phyloP scores from a whole-genome alignment of 805 yeast genomes.

The Cyberlindnera petersonii region DNA sequence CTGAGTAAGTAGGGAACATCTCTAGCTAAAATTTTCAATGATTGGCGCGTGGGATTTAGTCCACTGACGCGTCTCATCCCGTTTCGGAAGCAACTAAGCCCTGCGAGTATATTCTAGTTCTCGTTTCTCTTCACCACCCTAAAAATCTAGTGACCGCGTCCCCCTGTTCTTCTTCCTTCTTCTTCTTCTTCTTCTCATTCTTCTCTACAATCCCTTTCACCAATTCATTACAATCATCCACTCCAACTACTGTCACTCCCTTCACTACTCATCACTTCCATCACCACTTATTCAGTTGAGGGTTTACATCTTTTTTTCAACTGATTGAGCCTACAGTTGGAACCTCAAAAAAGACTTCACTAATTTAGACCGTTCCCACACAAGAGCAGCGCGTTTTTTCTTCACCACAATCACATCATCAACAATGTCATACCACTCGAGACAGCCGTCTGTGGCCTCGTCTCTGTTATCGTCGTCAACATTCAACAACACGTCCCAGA shows the following conservation, averaged over 20 bases:
- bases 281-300: background rate
- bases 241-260: conserved; percentile 12
- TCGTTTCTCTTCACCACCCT: too few species aligned
- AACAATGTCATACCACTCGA: conserved; percentile 35
- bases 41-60: background rate
- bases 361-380: too few species aligned
- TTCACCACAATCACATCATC: conserved; percentile 2
- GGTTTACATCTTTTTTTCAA: too few species aligned
- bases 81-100: background rate
- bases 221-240: background rate
- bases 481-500: conserved; percentile 37
- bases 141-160: too few species aligned
- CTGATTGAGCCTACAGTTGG: too few species aligned
- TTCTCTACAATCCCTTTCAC: background rate
- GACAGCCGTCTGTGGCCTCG: conserved; percentile 60
- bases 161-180: background rate
- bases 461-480: conserved; percentile 46
- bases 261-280: background rate
- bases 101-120: too few species aligned
- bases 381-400: too few species aligned
- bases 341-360: too few species aligned
- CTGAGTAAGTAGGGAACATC: too few species aligned
- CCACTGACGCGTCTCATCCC: conserved; percentile 1
- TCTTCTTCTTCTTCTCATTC: background rate
- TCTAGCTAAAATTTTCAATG: too few species aligned